phyloP scores from a whole-genome alignment of 2,329 filamentous ascomycete genomes.

The Fusarium duplospermum region DNA sequence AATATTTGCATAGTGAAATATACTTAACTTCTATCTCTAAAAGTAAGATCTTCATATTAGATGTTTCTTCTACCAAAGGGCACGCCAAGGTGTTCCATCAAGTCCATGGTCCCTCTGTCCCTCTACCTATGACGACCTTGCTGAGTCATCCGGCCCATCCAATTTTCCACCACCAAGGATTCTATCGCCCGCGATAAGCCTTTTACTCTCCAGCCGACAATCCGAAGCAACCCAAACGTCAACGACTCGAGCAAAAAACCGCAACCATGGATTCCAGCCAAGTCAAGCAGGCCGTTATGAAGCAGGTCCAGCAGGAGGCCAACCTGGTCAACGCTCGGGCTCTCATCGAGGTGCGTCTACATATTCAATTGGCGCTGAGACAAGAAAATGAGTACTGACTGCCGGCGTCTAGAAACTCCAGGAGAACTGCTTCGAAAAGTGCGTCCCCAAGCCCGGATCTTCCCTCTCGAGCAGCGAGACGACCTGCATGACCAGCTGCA shows the following conservation, averaged over 20 bases:
- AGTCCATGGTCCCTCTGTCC: background rate
- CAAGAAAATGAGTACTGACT: background rate
- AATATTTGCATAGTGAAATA: background rate
- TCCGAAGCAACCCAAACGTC: slow-evolving; percentile 19
- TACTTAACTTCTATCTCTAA: background rate
- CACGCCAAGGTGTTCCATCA: background rate
- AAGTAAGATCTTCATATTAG: background rate
- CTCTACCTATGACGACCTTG: background rate
- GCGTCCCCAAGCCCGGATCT: slow-evolving; percentile 75
- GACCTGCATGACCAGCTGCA: slow-evolving; percentile 78
- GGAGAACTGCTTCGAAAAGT: slow-evolving; percentile 83
- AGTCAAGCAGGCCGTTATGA: slow-evolving; percentile 72
- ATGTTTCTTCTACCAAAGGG: background rate
- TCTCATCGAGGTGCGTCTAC: slow-evolving; percentile 71
- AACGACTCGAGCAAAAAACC: slow-evolving; percentile 33
- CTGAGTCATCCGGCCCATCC: slow-evolving; percentile 36
- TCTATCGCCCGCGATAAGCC: slow-evolving; percentile 14
- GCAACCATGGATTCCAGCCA: slow-evolving; percentile 67
- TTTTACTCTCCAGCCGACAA: slow-evolving; percentile 22
- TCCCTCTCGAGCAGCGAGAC: slow-evolving; percentile 76
- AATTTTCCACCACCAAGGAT: slow-evolving; percentile 22
- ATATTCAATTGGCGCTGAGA: background rate
- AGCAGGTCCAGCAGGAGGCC: slow-evolving; percentile 72
- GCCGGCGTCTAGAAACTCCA: slow-evolving; percentile 71
- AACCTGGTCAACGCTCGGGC: slow-evolving; percentile 76